These are phyloP conservation scores for Neurospora pannonica DNA, from an alignment of 495 filamentous ascomycete species.

Conservation along the genomic window DNA sequence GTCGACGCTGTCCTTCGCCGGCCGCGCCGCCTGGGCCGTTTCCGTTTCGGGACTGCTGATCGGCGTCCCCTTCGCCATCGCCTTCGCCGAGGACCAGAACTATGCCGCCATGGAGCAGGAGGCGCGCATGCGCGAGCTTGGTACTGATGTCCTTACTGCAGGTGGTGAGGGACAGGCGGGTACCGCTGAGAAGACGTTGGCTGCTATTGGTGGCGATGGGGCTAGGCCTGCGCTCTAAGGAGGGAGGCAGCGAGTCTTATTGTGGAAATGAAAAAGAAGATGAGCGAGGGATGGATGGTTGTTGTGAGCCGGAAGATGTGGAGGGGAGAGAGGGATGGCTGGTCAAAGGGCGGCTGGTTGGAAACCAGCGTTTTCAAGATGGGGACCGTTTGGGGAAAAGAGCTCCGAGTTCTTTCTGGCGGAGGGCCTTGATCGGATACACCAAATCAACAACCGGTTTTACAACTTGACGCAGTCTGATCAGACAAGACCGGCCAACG, in stretches of 20 bases:
- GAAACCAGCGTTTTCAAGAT: not conserved
- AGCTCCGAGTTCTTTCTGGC: not conserved
- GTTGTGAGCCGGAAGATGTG: not conserved
- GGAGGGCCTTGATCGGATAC: not conserved
- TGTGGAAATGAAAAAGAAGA: not conserved
- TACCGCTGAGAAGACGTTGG: constrained; percentile 26
- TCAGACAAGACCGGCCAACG: not conserved
- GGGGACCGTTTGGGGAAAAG: not conserved
- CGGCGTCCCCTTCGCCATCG: constrained; percentile 86
- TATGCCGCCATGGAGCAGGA: constrained; percentile 94
- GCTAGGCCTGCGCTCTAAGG: constrained; percentile 24
- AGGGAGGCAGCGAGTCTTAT: not conserved
- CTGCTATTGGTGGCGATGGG: constrained; percentile 22
- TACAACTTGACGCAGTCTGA: not conserved
- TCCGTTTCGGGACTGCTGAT: constrained; percentile 80
- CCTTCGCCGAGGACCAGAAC: constrained; percentile 91
- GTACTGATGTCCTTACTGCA: constrained; percentile 35
- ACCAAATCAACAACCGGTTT: not conserved
- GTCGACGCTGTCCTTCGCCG: constrained; percentile 54
- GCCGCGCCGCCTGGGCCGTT: constrained; percentile 80
- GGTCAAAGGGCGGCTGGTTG: not conserved
- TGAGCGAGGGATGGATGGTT: not conserved
- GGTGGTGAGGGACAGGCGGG: constrained; percentile 13
- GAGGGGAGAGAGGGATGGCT: not conserved
- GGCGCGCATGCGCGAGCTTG: constrained; percentile 81